Base-by-base conservation (phyloP, 768 basidiomycete genomes). In the Panaeolus cyanescens region DNA sequence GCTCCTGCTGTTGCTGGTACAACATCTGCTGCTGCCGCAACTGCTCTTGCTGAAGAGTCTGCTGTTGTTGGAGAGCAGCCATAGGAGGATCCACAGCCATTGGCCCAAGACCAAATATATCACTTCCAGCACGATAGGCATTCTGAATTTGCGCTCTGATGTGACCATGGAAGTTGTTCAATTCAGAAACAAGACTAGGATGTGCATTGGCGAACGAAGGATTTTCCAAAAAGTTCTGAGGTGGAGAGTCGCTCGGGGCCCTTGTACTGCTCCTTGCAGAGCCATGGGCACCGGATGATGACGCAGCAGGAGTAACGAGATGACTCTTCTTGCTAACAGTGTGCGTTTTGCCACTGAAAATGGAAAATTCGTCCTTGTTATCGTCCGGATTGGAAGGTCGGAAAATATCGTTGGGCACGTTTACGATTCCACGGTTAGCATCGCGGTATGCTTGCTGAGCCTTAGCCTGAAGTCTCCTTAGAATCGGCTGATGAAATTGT, bases 281-380 rank as follows among this genome's bases (percentile, higher is more conserved):
- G 65, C 34, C 71, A 67, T 19, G 72, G 63, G 60, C 59, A 64
- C 68, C 54, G 42, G 68, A 60, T 2, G 72, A 66, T 5, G 65
- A 61, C 1, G 55, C 22, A 7, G 66, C 59, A 17, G 65, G 40
- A 28, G 45, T 55, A 17, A 62, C 32, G 22, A 58, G n/a, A 32
- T 58, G 61, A 13, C 42, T 56, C 59, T 83, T 85, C 0, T 84
- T 86, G 8, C 77, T 75, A 22, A 91, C 76, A 0, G 84, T 89
- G 62, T 89, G 84, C 9, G 86, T 90, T 67, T 85, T 83, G n/a
- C 91, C 91, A 54, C 89, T 85, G 71, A 92, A 92, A 25, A 92
- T 89, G 5, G 85, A 83, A 22, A 92, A 73, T 67, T 91, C 90
- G 68, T 92, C 90, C 59, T 85, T 81, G n/a, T 75, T 72, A 36